Conservation (phyloP, 306 rosid species). For the Gillenia trifoliata region DNA sequence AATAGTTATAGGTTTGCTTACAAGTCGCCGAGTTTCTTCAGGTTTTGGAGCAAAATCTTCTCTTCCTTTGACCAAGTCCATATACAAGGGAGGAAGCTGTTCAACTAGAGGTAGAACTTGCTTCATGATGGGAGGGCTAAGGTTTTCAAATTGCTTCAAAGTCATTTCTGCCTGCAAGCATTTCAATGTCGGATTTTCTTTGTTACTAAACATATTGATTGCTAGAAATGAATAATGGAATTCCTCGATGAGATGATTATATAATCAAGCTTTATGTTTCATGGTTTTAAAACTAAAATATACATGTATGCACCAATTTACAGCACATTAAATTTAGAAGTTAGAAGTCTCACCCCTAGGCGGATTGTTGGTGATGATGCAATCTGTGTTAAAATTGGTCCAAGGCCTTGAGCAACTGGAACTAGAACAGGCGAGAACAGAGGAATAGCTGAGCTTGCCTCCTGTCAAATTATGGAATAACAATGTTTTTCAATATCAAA, state of each 20-base stretch:
- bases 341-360: slow-evolving; percentile 69
- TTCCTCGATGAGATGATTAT: neutral
- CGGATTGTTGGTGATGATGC: slow-evolving; percentile 88
- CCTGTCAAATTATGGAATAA: slow-evolving; percentile 39
- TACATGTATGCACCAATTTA: neutral
- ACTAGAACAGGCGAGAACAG: slow-evolving; percentile 90
- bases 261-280: neutral
- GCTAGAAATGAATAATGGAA: neutral
- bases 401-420: slow-evolving; percentile 90
- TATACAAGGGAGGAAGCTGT: slow-evolving; percentile 95
- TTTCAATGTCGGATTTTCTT: slow-evolving; percentile 3
- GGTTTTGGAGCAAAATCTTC: slow-evolving; percentile 88
- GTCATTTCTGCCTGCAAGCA: slow-evolving; percentile 92
- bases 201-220: neutral
- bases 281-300: neutral
- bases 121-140: slow-evolving; percentile 93
- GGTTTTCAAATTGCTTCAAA: slow-evolving; percentile 66
- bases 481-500: neutral
- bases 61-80: slow-evolving; percentile 84
- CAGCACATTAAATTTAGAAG: slow-evolving; percentile 19
- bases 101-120: slow-evolving; percentile 95
- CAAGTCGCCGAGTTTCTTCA: slow-evolving; percentile 82
- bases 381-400: slow-evolving; percentile 88
- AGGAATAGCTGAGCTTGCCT: slow-evolving; percentile 89
- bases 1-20: slow-evolving; percentile 37